Evolutionary conservation across 176 grass and related monocot species (phyloP).

Genomic region (Echinochloa phyllopogon): DNA sequence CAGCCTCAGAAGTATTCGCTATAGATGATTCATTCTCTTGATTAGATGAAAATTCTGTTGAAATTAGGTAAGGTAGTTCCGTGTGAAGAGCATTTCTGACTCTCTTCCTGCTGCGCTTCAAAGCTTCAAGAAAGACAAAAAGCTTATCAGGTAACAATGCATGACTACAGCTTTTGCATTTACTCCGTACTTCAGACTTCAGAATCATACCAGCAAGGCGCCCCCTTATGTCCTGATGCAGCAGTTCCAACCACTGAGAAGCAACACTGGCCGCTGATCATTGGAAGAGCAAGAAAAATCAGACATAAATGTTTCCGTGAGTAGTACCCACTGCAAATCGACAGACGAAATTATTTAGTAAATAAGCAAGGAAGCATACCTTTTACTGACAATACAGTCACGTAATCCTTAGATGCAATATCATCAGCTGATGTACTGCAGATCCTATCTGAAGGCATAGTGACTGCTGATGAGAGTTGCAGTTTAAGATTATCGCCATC

Average conservation of each 20-base stretch:
- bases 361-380: constrained; percentile 52
- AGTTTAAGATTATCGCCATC: constrained; percentile 52
- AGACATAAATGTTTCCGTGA: constrained; percentile 36
- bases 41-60: constrained; percentile 70
- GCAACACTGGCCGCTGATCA: constrained; percentile 83
- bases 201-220: constrained; percentile 79
- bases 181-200: constrained; percentile 16
- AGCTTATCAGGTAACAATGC: constrained; percentile 1
- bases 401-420: constrained; percentile 60
- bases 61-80: constrained; percentile 85
- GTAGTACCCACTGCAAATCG: not conserved
- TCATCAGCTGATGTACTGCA: constrained; percentile 61
- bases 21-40: constrained; percentile 64
- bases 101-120: constrained; percentile 80
- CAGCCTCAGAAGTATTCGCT: constrained; percentile 46
- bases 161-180: not conserved
- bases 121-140: constrained; percentile 56
- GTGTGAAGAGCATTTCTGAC: constrained; percentile 78
- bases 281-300: constrained; percentile 30
- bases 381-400: constrained; percentile 76
- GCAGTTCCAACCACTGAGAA: constrained; percentile 91
- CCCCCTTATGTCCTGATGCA: constrained; percentile 93
- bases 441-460: constrained; percentile 59
- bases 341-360: not conserved
- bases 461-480: constrained; percentile 67